Percentiles rank a stretch among this genome's conserved stretches.
Conservation (phyloP, 1,139 yeast genomes). For the Blastobotrys ciferrii region DNA sequence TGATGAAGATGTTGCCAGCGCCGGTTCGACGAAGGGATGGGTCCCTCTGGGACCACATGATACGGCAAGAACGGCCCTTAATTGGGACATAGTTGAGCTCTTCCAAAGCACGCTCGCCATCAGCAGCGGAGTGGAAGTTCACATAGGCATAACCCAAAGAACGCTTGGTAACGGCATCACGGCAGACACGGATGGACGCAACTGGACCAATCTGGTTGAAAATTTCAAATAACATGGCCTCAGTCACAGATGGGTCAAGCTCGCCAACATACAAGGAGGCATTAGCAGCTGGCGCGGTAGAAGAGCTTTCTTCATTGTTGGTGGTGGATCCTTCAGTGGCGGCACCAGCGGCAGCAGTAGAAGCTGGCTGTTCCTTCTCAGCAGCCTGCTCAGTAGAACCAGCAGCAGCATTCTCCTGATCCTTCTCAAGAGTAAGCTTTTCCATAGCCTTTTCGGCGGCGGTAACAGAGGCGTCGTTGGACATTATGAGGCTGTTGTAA, state of each 20-base stretch:
- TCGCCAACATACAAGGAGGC: conserved; percentile 98
- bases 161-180: conserved; percentile 96
- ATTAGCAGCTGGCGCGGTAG: conserved; percentile 49
- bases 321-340: conserved; percentile 29
- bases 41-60: conserved; percentile 99
- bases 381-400: conserved; percentile 21
- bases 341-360: conserved; percentile 24
- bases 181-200: conserved; percentile 96
- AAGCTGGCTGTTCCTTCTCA: conserved; percentile 19
- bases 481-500: conserved; percentile 23
- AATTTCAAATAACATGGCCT: conserved; percentile 90
- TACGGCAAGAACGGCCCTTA: conserved; percentile 97
- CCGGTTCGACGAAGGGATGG: conserved; percentile 95
- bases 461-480: conserved; percentile 41
- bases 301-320: conserved; percentile 29
- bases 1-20: conserved; percentile 95
- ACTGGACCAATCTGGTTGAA: conserved; percentile 96
- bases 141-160: conserved; percentile 98
- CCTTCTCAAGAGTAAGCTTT: conserved; percentile 36
- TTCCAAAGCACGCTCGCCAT: conserved; percentile 93
- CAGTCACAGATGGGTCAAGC: conserved; percentile 88
- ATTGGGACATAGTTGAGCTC: conserved; percentile 91
- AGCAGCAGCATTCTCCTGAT: conserved; percentile 14
- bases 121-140: conserved; percentile 85
- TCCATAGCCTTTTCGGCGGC: conserved; percentile 42